Conservation (phyloP, 108 stramenopile species). For the Stephanodiscus triporus region DNA sequence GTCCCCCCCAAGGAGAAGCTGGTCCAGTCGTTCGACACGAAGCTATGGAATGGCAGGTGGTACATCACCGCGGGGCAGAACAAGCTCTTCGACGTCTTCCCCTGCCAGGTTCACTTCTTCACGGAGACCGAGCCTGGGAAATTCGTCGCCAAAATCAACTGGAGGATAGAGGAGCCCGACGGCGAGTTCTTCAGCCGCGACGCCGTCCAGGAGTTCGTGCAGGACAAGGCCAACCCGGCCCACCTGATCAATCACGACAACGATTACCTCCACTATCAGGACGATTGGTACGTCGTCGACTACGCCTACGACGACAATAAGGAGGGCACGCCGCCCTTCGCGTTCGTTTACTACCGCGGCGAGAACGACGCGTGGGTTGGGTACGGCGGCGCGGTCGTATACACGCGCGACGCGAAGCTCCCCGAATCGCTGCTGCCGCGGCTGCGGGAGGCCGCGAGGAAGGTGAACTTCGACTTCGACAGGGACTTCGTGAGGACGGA, state of each 20-base stretch:
- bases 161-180: constrained; percentile 94
- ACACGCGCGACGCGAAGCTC: constrained; percentile 85
- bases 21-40: constrained; percentile 86
- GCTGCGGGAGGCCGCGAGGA: constrained; percentile 78
- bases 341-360: constrained; percentile 95
- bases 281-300: constrained; percentile 97
- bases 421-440: constrained; percentile 84
- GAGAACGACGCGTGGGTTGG: constrained; percentile 97
- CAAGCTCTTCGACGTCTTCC: constrained; percentile 90
- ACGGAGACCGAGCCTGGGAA: constrained; percentile 83
- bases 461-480: constrained; percentile 85
- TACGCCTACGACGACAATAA: constrained; percentile 80
- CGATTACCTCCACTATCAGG: constrained; percentile 96
- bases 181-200: constrained; percentile 95
- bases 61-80: constrained; percentile 96
- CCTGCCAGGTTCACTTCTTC: constrained; percentile 99
- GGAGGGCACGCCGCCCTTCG: constrained; percentile 82
- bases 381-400: constrained; percentile 94
- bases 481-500: constrained; percentile 80
- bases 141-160: constrained; percentile 92
- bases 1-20: constrained; percentile 64
- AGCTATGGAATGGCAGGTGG: constrained; percentile 87
- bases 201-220: constrained; percentile 88
- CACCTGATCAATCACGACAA: constrained; percentile 96
- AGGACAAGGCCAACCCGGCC: constrained; percentile 86